Evolutionary conservation across 164 flowering plant genomes (phyloP), one percentile per base, ranked within the genome.

Genomic region (Vitis cinerea): DNA sequence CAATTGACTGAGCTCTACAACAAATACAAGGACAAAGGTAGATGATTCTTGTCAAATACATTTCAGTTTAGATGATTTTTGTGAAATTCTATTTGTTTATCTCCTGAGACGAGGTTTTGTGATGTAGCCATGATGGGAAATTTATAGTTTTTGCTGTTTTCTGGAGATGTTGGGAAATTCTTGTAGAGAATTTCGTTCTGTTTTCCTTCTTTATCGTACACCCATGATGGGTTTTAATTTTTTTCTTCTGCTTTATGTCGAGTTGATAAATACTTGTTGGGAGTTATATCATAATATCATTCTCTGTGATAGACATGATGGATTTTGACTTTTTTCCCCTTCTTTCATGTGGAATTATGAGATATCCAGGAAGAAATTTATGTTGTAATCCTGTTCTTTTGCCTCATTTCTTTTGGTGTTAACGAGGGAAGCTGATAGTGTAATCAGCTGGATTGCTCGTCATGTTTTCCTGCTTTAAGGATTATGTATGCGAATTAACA

Each of bases 1-100:
- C 88, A 93, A 80, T 72, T 95, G 81, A 81, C 93, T 14, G 89
- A 91, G 52, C 91, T 95, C 67, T 83, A 91, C 74, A 47, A 58
- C 55, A 88, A 77, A 73, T 90, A 84, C 89, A 95, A 88, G 80
- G 87, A 81, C 73, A 77, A 83, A 78, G 97, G 98, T 91, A 19
- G 19, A 72, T 13, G 56, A 50, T 53, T 66, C 15, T 30, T 69
- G 50, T 15, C 49, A 8, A 51, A 14, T 52, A 53, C 23, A 1
- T 14, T 50, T 59, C 23, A 10, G 60, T 16, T 58, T 17, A 1
- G 17, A n/a, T 10, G 48, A 3, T 69, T n/a, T 48, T 59, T 4
- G 8, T 50, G 27, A 59, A 59, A 9, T 72, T 37, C 1, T 49
- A 30, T 17, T 30, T 29, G 12, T 59, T 44, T 48, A 59, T 17